Evolutionary conservation across 2,329 filamentous ascomycete genomes (phyloP), one percentile per base, ranked within the genome.

Genomic region (Epichloe glyceriae): DNA sequence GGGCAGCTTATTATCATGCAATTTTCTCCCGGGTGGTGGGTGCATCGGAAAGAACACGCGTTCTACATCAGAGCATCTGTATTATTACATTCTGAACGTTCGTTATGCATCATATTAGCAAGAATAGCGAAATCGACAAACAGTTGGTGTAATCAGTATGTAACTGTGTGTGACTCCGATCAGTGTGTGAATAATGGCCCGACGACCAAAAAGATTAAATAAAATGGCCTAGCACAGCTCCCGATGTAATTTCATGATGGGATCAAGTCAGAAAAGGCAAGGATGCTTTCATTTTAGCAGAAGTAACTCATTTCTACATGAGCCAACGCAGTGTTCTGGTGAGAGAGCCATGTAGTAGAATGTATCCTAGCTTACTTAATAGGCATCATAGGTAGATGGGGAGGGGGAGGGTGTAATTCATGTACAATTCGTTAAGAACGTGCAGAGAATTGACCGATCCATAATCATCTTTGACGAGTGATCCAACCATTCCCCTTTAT

Each of bases 61-160:
- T 37, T 20, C 20, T 12, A 49, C 17, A 20, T 7, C 37, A 26
- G 46, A 20, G 39, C 20, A 35, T 22, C 22, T 50, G 50, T 50
- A 52, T 41, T 1, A 51, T 50, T 47, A 47, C 20, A 43, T 44
- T 54, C 48, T 49, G 6, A 38, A 48, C 46, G 20, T 46, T 47
- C 46, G 15, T 50, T 54, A 48, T 26, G 45, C 37, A 26, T 37
- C 22, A 19, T 39, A 44, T 33, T 20, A 30, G n/a, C 17, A 38
- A 7, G 8, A 49, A 45, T n/a, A 47, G 34, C n/a, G 4, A 40
- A 11, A 20, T 22, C 35, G 2, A 42, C 4, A n/a, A 20, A 38
- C 15, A 3, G 3, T 47, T 47, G 19, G 4, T 38, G 14, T 30
- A 10, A 17, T n/a, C 2, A 20, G 12, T 42, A 20, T 22, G 10